These are phyloP conservation scores for Crithidia brevicula DNA, from an alignment of 208 protist species.

Conservation along the genomic window DNA sequence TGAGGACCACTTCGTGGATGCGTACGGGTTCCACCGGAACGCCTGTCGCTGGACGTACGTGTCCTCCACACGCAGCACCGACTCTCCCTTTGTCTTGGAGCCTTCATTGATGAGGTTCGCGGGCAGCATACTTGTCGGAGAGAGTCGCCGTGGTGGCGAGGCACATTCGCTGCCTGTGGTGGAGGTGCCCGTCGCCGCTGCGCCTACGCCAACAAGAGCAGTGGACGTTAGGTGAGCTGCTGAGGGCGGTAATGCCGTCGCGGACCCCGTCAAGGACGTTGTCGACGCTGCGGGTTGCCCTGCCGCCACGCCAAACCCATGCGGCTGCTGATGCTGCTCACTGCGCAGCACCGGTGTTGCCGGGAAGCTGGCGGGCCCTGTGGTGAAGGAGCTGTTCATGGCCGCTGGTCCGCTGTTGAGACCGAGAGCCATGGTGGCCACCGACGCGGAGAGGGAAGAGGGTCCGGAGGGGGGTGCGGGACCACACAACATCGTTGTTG, in stretches of 20 bases:
- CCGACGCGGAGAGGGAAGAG: constrained; percentile 3
- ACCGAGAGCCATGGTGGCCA: neutral
- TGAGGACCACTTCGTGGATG: constrained; percentile 30
- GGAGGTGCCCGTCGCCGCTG: neutral
- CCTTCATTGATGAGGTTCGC: constrained; percentile 43
- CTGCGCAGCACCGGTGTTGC: neutral
- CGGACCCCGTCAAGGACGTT: too few species aligned
- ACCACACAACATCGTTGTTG: neutral
- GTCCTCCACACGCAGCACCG: constrained; percentile 35
- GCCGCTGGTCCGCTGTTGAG: neutral
- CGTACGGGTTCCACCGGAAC: constrained; percentile 52
- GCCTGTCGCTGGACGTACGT: constrained; percentile 35
- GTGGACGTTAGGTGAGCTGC: too few species aligned
- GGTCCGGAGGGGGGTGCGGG: neutral
- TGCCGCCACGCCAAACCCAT: too few species aligned
- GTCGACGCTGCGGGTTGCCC: too few species aligned
- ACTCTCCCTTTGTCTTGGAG: constrained; percentile 41
- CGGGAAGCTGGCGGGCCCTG: constrained; percentile 11
- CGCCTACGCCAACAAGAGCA: too few species aligned
- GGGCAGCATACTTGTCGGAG: constrained; percentile 41
- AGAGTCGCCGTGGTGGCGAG: constrained; percentile 11
- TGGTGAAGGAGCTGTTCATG: neutral
- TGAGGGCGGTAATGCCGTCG: too few species aligned
- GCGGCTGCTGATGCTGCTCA: neutral
- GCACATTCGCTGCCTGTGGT: neutral